Percentiles rank a stretch among this genome's conserved stretches.
Conservation (phyloP, 2,329 filamentous ascomycete species). For the Emmonsia crescens region DNA sequence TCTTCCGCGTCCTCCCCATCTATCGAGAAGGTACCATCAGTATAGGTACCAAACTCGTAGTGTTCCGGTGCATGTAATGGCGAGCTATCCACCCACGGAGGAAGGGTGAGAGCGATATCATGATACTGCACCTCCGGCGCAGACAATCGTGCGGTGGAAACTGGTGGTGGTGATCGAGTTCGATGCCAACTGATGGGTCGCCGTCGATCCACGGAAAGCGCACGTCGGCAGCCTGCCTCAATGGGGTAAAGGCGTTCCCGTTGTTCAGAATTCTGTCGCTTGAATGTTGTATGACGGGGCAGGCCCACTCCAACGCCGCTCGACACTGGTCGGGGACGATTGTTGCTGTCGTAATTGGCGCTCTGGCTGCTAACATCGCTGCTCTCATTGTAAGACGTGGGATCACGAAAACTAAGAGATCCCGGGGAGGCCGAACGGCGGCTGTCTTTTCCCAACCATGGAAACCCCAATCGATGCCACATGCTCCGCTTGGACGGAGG, state of each 20-base stretch:
- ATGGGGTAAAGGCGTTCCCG: constrained; percentile 61
- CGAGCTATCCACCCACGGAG: constrained; percentile 12
- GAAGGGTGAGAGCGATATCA: constrained; percentile 18
- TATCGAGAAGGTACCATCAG: constrained; percentile 5
- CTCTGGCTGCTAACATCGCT: constrained; percentile 4
- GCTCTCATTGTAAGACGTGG: constrained; percentile 6
- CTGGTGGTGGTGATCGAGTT: constrained; percentile 32
- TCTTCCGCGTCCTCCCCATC: constrained; percentile 21
- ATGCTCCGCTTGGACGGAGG: constrained; percentile 32
- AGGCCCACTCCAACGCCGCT: neutral
- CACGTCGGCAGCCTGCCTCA: constrained; percentile 53
- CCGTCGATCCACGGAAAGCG: constrained; percentile 48
- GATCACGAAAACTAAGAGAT: neutral
- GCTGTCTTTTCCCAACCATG: constrained; percentile 34
- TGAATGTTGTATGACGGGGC: constrained; percentile 20
- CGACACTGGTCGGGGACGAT: constrained; percentile 12
- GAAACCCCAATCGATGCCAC: constrained; percentile 35
- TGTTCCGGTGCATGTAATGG: neutral
- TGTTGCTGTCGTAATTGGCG: constrained; percentile 9
- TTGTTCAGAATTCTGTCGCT: constrained; percentile 55
- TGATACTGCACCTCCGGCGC: constrained; percentile 31
- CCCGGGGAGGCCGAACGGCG: constrained; percentile 21
- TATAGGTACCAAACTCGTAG: constrained; percentile 4
- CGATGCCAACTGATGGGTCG: constrained; percentile 34
- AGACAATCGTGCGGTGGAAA: constrained; percentile 28